Percentiles rank a stretch among this genome's conserved stretches.
Evolutionary conservation across 2,329 filamentous ascomycete species (phyloP).

Genomic region (Phialophora macrospora): DNA sequence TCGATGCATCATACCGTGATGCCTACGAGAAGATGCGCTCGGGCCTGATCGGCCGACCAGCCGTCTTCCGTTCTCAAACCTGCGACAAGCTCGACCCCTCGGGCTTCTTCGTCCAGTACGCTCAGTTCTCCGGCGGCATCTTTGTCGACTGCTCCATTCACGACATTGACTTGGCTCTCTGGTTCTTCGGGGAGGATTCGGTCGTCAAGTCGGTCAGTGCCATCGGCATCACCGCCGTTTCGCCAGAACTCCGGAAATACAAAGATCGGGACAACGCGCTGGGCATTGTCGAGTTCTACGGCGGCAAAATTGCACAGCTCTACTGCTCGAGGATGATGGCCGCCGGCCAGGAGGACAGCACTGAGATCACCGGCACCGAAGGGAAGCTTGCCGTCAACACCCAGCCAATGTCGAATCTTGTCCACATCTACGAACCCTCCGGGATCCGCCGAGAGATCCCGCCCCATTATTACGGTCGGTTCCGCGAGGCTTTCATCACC

Average conservation of each 20-base stretch:
- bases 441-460: slow-evolving; percentile 66
- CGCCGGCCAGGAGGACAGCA: slow-evolving; percentile 67
- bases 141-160: slow-evolving; percentile 75
- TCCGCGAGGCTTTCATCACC: slow-evolving; percentile 66
- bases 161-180: slow-evolving; percentile 69
- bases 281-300: slow-evolving; percentile 69
- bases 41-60: slow-evolving; percentile 64
- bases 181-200: slow-evolving; percentile 64
- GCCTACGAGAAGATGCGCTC: slow-evolving; percentile 59
- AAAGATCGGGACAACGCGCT: slow-evolving; percentile 67
- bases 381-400: slow-evolving; percentile 67
- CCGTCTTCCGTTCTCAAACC: slow-evolving; percentile 68
- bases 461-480: slow-evolving; percentile 65
- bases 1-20: slow-evolving; percentile 68
- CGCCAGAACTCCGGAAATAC: slow-evolving; percentile 62
- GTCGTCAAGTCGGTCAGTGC: slow-evolving; percentile 62
- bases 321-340: slow-evolving; percentile 71
- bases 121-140: slow-evolving; percentile 68
- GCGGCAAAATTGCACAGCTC: slow-evolving; percentile 67
- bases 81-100: slow-evolving; percentile 69
- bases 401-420: slow-evolving; percentile 60
- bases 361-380: slow-evolving; percentile 69
- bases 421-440: slow-evolving; percentile 59
- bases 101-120: slow-evolving; percentile 72
- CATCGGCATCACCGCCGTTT: slow-evolving; percentile 63